Conservation (phyloP, 352 stramenopile genomes). For the Phytophthora meadii region DNA sequence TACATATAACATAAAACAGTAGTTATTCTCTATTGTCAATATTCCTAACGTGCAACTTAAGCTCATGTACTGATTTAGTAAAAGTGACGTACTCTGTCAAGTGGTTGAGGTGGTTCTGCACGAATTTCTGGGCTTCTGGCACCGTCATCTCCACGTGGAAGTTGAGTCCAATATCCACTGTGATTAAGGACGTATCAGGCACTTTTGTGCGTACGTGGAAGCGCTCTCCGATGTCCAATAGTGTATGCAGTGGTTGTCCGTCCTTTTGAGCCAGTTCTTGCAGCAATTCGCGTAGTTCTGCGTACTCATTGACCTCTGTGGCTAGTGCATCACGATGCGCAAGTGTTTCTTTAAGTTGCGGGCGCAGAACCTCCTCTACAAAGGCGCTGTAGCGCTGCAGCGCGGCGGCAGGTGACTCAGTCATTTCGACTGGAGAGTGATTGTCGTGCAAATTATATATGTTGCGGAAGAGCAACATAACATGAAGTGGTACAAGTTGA, state of each 20-base stretch:
- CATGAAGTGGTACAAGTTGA: slow-evolving; percentile 1
- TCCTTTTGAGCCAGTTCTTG: slow-evolving; percentile 37
- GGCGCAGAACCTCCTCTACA: slow-evolving; percentile 73
- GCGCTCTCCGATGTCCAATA: slow-evolving; percentile 76
- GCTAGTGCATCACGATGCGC: slow-evolving; percentile 54
- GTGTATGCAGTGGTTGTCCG: slow-evolving; percentile 39
- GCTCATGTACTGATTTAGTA: not conserved
- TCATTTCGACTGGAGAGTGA: not conserved
- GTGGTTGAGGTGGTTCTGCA: slow-evolving; percentile 56
- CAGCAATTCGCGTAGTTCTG: slow-evolving; percentile 57
- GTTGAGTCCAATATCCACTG: slow-evolving; percentile 73
- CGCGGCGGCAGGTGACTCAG: slow-evolving; percentile 32
- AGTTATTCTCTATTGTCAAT: not conserved
- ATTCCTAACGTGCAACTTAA: too few relatives aligned
- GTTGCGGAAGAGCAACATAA: not conserved
- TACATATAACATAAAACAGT: slow-evolving; percentile 23
- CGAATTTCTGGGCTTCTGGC: slow-evolving; percentile 61
- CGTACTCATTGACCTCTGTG: slow-evolving; percentile 70
- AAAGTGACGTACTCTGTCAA: slow-evolving; percentile 50
- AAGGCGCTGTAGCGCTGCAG: slow-evolving; percentile 73
- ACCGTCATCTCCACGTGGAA: slow-evolving; percentile 86
- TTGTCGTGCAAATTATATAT: not conserved
- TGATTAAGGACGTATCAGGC: slow-evolving; percentile 60
- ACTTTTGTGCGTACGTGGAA: slow-evolving; percentile 83
- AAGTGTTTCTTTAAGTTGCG: slow-evolving; percentile 71